Base-by-base conservation (phyloP, 139 green algal genomes). In the Ettlia oleoabundans region DNA sequence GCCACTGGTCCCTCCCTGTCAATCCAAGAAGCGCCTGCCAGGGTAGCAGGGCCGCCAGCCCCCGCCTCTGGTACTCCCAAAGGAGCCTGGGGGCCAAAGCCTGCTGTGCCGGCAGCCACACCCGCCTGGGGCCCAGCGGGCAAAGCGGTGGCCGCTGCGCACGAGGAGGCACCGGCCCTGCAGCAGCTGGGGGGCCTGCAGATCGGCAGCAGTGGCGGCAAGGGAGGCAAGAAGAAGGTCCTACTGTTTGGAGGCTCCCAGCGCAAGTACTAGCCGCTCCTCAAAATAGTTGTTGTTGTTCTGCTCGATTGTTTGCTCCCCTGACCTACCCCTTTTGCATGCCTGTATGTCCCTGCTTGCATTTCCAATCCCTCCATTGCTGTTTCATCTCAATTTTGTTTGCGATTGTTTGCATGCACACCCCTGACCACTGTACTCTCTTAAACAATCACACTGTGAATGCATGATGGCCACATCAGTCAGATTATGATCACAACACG, bases 1-100 rank as follows among this genome's bases (percentile, higher is more conserved):
- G 92, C 92, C 3, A 93, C 91, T 0, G 92, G 92, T 0, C 92
- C 92, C 7, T 82, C 83, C 18, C 78, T 94, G 51, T 4, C 32
- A 26, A 5, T 18, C 41, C 21, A 74, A 28, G 77, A 8, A 21
- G 5, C 33, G 78, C 37, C n/a, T 30, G 37, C 76, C 2, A 6
- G 24, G 40, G 43, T 38, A 28, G 13, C 8, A 28, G 55, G 7
- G 41, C 19, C 40, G 9, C 26, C 33, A 2, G 55, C 64, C 2
- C 32, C 38, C 18, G 32, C 41, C 21, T 3, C 51, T 41, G 66
- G 52, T 8, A 26, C 33, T 4, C 35, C 43, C 38, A 22, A 35
- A 0, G 55, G 40, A n/a, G 74, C 21, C 30, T 71, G 62, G 62
- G 62, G 40, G 33, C 35, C 75, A 4, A 4, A 53, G 19, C 13